Percentiles rank a stretch among this genome's conserved stretches.
Conservation (phyloP, 2,329 filamentous ascomycete genomes). For the Elsinoe ampelina region DNA sequence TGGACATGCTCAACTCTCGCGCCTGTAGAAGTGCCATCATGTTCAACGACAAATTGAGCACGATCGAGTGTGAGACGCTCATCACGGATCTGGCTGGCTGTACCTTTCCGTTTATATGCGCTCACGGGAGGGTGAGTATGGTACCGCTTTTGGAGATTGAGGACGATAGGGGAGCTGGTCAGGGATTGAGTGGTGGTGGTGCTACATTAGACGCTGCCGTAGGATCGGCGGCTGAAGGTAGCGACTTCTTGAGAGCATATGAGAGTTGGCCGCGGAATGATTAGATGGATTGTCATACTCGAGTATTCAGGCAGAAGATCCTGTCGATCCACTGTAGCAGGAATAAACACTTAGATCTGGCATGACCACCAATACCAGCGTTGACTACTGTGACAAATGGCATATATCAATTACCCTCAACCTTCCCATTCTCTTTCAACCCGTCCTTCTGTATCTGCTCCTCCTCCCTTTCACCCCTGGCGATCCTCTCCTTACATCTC, state of each 20-base stretch:
- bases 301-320: too few species aligned
- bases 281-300: not conserved
- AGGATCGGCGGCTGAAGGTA: not conserved
- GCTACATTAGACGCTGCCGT: not conserved
- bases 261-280: slow-evolving; percentile 8
- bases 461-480: not conserved
- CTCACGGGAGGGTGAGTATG: slow-evolving; percentile 57
- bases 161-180: not conserved
- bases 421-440: too few species aligned
- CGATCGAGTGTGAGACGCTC: slow-evolving; percentile 49
- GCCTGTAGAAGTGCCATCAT: slow-evolving; percentile 74
- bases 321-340: too few species aligned
- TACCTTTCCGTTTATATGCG: slow-evolving; percentile 72
- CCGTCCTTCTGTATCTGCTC: not conserved
- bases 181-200: not conserved
- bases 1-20: slow-evolving; percentile 67
- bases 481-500: slow-evolving; percentile 15
- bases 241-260: slow-evolving; percentile 8
- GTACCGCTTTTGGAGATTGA: slow-evolving; percentile 34
- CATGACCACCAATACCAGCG: too few species aligned
- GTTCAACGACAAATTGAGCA: slow-evolving; percentile 65
- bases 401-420: too few species aligned
- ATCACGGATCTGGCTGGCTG: slow-evolving; percentile 51
- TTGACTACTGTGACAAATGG: not conserved
- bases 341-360: too few species aligned